Evolutionary conservation across 208 protist genomes (phyloP).

Genomic region (Trypanosomatidae sp.): DNA sequence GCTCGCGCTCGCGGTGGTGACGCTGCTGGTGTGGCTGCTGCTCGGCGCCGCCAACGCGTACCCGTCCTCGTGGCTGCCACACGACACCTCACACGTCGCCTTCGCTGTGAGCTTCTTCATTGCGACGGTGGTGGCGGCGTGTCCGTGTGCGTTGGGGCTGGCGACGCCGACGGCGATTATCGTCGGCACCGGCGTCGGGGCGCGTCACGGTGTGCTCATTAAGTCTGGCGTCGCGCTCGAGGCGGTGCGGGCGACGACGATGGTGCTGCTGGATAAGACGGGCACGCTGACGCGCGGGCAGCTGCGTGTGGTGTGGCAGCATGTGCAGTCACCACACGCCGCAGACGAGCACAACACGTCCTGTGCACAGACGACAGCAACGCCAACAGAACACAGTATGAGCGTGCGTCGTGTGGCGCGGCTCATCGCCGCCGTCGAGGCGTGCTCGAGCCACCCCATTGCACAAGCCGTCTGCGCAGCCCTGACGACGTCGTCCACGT

Average conservation of each 20-base stretch:
- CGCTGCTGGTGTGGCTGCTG: slow-evolving; percentile 85
- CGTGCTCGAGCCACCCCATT: slow-evolving; percentile 77
- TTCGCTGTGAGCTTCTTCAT: slow-evolving; percentile 93
- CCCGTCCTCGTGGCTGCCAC: slow-evolving; percentile 35
- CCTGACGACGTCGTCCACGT: slow-evolving; percentile 1
- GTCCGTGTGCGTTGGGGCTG: slow-evolving; percentile 95
- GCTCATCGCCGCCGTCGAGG: slow-evolving; percentile 37
- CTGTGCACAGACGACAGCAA: no score
- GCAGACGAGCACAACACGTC: background rate
- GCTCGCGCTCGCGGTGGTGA: slow-evolving; percentile 71
- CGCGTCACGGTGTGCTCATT: slow-evolving; percentile 85
- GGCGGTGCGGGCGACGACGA: slow-evolving; percentile 39
- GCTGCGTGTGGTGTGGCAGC: slow-evolving; percentile 50
- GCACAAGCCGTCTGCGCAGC: slow-evolving; percentile 56
- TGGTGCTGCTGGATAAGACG: slow-evolving; percentile 95
- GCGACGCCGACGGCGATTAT: slow-evolving; percentile 96
- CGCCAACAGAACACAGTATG: no score
- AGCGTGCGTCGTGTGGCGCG: no score
- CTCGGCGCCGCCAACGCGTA: slow-evolving; percentile 47
- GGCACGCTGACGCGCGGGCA: slow-evolving; percentile 94
- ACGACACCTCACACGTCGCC: slow-evolving; percentile 17
- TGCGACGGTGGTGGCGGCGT: slow-evolving; percentile 92
- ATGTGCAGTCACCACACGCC: slow-evolving; percentile 3
- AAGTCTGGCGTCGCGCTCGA: slow-evolving; percentile 90
- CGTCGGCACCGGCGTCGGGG: slow-evolving; percentile 93